These are phyloP conservation scores for Botrytis galanthina DNA, from an alignment of 2,329 filamentous ascomycete species.

Conservation along the genomic window DNA sequence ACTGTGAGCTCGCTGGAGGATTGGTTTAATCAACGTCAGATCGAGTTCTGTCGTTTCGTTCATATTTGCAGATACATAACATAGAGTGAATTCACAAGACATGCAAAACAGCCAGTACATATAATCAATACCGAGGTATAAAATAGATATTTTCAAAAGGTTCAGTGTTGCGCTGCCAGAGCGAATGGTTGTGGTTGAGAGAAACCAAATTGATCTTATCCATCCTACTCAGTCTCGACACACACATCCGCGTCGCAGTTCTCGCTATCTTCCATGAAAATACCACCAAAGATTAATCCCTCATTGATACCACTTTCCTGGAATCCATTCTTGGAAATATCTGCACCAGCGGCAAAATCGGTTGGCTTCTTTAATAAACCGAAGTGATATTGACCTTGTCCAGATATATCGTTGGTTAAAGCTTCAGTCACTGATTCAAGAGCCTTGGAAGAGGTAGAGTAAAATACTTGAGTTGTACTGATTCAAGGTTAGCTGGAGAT, in stretches of 20 bases:
- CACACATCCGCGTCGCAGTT: background rate
- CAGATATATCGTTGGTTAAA: conserved; percentile 51
- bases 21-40: background rate
- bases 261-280: conserved; percentile 52
- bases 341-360: conserved; percentile 40
- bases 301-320: conserved; percentile 51
- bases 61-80: background rate
- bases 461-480: conserved; percentile 57
- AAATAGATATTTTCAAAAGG: background rate
- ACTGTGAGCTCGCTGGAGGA: background rate
- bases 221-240: background rate
- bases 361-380: conserved; percentile 60
- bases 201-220: background rate
- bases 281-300: conserved; percentile 51
- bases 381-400: conserved; percentile 61
- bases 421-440: conserved; percentile 49
- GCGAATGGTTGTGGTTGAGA: background rate
- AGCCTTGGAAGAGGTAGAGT: conserved; percentile 48
- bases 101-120: too few species aligned
- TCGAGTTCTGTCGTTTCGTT: background rate
- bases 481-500: background rate
- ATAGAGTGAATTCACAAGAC: background rate
- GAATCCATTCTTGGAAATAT: conserved; percentile 47
- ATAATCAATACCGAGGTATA: background rate
- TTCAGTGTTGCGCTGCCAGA: too few species aligned